These are phyloP conservation scores for Backusella psychrophila DNA, from an alignment of 192 early-diverging fungal genomes.

Conservation along the genomic window DNA sequence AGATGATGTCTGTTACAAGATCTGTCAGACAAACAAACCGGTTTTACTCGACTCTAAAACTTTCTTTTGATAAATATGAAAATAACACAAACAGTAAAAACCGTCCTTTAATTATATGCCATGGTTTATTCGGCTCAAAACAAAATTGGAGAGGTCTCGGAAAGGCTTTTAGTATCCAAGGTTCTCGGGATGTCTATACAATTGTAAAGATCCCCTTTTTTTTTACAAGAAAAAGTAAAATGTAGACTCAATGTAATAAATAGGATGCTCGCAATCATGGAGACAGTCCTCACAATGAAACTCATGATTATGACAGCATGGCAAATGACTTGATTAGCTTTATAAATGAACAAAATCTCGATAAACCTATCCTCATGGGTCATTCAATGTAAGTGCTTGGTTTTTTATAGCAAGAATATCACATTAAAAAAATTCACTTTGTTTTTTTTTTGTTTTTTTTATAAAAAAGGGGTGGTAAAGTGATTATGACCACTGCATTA, in stretches of 20 bases:
- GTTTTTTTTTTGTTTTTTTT: not conserved
- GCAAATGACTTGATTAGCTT: slow-evolving; percentile 71
- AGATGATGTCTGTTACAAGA: not conserved
- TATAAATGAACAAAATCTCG: slow-evolving; percentile 55
- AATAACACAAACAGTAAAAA: not conserved
- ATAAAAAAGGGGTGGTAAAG: slow-evolving; percentile 65
- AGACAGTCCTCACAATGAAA: slow-evolving; percentile 68
- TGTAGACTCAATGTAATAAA: not conserved
- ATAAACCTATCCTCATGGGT: slow-evolving; percentile 67
- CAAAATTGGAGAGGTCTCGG: slow-evolving; percentile 90
- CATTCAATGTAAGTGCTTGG: slow-evolving; percentile 74
- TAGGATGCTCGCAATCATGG: slow-evolving; percentile 95
- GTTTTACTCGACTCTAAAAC: not conserved
- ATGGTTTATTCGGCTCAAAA: slow-evolving; percentile 92
- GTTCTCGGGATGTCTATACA: slow-evolving; percentile 64
- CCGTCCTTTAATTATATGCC: slow-evolving; percentile 70
- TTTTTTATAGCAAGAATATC: not conserved
- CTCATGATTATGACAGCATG: slow-evolving; percentile 76
- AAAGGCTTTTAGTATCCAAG: slow-evolving; percentile 62
- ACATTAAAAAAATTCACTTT: not conserved
- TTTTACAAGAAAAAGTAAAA: not conserved
- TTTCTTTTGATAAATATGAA: slow-evolving; percentile 18
- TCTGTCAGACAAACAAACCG: not conserved
- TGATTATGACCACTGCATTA: slow-evolving; percentile 67
- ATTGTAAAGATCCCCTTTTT: slow-evolving; percentile 37